These are phyloP conservation scores for Handroanthus guayacan DNA, from an alignment of 257 asterid genomes.

Conservation along the genomic window DNA sequence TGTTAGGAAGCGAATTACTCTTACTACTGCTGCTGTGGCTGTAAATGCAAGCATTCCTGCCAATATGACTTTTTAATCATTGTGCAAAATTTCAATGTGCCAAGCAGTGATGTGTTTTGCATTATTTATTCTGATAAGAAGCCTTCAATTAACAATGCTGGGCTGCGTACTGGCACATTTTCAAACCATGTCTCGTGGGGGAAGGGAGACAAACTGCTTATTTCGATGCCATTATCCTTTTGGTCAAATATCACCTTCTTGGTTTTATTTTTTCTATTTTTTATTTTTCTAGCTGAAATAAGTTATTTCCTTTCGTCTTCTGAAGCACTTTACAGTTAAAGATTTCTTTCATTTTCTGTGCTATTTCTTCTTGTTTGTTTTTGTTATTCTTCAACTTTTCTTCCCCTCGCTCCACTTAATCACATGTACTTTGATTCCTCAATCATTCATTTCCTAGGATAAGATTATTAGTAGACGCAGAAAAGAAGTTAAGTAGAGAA, in stretches of 20 bases:
- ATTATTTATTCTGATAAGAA: neutral
- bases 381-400: neutral
- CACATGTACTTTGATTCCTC: neutral
- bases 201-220: neutral
- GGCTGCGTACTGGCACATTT: neutral
- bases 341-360: neutral
- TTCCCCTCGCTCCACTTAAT: constrained; percentile 5
- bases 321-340: neutral
- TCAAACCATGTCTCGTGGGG: neutral
- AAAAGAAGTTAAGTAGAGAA: neutral
- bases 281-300: neutral
- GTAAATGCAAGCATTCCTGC: neutral
- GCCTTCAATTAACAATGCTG: neutral
- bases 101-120: neutral
- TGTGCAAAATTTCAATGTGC: neutral
- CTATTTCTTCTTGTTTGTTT: neutral
- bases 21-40: neutral
- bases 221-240: neutral
- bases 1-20: neutral
- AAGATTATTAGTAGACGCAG: neutral
- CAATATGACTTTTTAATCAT: neutral
- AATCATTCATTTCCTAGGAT: neutral
- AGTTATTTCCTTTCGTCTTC: neutral
- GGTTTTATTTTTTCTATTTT: neutral
- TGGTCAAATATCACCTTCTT: neutral